These are phyloP conservation scores for Acacia acuminata DNA, from an alignment of 306 rosid genomes.

Conservation along the genomic window DNA sequence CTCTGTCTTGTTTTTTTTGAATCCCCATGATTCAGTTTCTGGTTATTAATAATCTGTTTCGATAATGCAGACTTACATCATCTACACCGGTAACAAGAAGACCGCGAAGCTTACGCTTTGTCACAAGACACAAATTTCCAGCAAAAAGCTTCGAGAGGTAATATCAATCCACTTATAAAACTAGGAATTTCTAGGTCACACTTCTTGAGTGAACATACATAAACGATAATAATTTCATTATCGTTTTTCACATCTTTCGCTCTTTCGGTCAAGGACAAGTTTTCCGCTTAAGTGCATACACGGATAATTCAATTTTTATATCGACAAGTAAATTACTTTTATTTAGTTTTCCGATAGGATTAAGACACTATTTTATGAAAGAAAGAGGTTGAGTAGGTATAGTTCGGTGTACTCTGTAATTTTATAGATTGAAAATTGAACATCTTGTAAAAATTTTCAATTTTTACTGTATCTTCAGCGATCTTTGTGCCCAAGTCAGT, in stretches of 20 bases:
- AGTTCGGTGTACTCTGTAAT: too few species aligned
- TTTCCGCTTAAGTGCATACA: neutral
- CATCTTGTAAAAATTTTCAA: neutral
- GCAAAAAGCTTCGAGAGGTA: conserved; percentile 45
- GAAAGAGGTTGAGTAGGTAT: too few species aligned
- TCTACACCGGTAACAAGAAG: conserved; percentile 40
- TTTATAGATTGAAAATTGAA: too few species aligned
- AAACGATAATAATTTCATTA: too few species aligned
- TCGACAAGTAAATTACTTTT: neutral
- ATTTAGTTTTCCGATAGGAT: too few species aligned
- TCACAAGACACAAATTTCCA: conserved; percentile 34
- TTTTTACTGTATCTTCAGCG: conserved; percentile 12
- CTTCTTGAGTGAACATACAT: neutral
- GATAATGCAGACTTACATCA: conserved; percentile 46
- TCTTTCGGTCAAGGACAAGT: too few species aligned
- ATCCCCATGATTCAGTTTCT: conserved; percentile 3
- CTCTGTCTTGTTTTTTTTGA: neutral
- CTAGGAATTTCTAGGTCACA: neutral
- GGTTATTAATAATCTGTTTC: neutral
- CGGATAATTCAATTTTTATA: neutral
- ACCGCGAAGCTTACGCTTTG: conserved; percentile 23
- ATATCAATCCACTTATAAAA: neutral
- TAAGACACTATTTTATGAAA: neutral
- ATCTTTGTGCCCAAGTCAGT: conserved; percentile 27
- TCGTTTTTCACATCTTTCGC: too few species aligned